Percentiles rank a stretch among this genome's conserved stretches.
Conservation (phyloP, 805 yeast genomes). For the Lachancea thermotolerans region DNA sequence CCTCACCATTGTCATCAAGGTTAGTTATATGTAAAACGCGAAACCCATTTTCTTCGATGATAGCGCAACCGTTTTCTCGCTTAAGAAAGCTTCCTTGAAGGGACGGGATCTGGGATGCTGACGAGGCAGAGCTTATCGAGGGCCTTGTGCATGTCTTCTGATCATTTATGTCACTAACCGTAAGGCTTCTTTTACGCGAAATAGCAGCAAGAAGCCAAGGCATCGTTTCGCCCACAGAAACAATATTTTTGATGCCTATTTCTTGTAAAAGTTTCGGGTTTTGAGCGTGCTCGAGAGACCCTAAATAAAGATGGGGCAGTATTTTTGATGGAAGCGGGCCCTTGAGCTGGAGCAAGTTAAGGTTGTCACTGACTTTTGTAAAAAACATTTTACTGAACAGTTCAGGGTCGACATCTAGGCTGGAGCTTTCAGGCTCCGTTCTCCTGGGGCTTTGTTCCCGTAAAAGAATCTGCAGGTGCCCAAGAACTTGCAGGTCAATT, state of each 20-base stretch:
- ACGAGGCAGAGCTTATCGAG: not conserved
- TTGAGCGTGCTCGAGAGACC: conserved; percentile 77
- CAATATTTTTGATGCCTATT: conserved; percentile 65
- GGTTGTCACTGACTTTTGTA: conserved; percentile 20
- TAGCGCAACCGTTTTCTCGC: not conserved
- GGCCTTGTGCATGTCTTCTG: not conserved
- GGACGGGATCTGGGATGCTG: not conserved
- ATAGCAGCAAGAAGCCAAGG: conserved; percentile 42
- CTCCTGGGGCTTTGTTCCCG: conserved; percentile 51
- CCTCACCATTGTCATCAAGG: conserved; percentile 88
- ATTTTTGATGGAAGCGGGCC: conserved; percentile 80
- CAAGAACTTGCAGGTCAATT: conserved; percentile 61
- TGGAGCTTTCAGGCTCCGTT: conserved; percentile 11
- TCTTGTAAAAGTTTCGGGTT: conserved; percentile 53
- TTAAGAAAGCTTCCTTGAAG: not conserved
- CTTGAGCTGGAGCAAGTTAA: conserved; percentile 34
- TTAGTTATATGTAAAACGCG: conserved; percentile 53
- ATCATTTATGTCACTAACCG: not conserved
- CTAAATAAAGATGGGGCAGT: conserved; percentile 76
- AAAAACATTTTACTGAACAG: conserved; percentile 33
- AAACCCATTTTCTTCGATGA: conserved; percentile 25
- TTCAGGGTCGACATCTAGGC: conserved; percentile 24
- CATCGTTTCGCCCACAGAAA: conserved; percentile 79
- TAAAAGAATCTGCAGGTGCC: conserved; percentile 57
- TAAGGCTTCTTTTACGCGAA: conserved; percentile 2